These are phyloP conservation scores for Boeremia lycopersici DNA, from an alignment of 2,329 filamentous ascomycete species.

Conservation along the genomic window DNA sequence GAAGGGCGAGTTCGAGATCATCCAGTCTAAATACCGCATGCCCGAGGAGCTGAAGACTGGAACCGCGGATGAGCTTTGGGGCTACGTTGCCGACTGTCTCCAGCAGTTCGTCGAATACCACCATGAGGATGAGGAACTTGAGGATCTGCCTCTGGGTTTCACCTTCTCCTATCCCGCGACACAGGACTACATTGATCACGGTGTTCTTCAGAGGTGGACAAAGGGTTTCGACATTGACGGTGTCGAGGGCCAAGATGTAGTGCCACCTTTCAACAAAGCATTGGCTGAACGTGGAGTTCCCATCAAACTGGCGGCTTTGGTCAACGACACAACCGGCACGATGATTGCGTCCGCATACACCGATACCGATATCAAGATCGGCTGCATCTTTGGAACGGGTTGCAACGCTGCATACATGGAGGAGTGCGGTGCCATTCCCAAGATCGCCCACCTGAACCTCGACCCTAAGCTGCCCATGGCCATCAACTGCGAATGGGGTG, in stretches of 20 bases:
- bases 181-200: constrained; percentile 92
- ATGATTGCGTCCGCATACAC: constrained; percentile 96
- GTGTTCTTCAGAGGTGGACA: constrained; percentile 92
- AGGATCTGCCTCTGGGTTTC: constrained; percentile 81
- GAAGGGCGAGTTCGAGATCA: constrained; percentile 93
- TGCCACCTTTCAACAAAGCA: constrained; percentile 84
- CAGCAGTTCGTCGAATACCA: constrained; percentile 91
- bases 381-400: constrained; percentile 97
- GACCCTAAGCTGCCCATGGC: constrained; percentile 85
- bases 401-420: constrained; percentile 99
- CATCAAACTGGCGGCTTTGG: constrained; percentile 89
- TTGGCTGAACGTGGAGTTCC: constrained; percentile 78
- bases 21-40: constrained; percentile 95
- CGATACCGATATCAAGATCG: constrained; percentile 90
- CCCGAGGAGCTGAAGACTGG: constrained; percentile 92
- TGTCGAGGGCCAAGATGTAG: constrained; percentile 89
- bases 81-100: constrained; percentile 92
- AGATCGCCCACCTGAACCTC: constrained; percentile 89
- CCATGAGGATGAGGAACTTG: constrained; percentile 69
- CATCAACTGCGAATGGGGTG: constrained; percentile 98
- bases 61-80: constrained; percentile 85
- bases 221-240: constrained; percentile 95
- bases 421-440: constrained; percentile 85
- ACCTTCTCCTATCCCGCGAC: constrained; percentile 96
- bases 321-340: constrained; percentile 98